phyloP scores from a whole-genome alignment of 164 flowering plant genomes.

The Vitis labrusca region DNA sequence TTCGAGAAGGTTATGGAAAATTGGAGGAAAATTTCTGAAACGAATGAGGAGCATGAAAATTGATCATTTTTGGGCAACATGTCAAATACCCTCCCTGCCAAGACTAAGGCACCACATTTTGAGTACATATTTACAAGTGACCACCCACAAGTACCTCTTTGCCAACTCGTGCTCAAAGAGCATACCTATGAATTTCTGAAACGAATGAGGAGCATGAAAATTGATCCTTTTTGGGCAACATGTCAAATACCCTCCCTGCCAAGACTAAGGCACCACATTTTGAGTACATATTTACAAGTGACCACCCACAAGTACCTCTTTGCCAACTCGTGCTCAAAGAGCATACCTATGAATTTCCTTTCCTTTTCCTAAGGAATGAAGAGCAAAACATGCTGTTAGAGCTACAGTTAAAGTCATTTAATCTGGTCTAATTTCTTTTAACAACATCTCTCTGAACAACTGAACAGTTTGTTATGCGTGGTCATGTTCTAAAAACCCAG shows the following conservation, averaged over 20 bases:
- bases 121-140: no score
- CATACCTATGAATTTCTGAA: no score
- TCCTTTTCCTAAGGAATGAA: conserved; percentile 39
- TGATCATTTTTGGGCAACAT: no score
- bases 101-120: no score
- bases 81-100: no score
- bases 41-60: no score
- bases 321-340: conserved; percentile 44
- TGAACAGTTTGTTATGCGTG: conserved; percentile 41
- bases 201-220: conserved; percentile 64
- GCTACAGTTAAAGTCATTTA: conserved; percentile 39
- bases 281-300: conserved; percentile 72
- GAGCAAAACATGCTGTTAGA: conserved; percentile 52
- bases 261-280: conserved; percentile 48
- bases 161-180: no score
- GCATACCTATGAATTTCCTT: conserved; percentile 73
- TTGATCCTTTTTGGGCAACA: conserved; percentile 51
- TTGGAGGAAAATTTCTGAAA: no score
- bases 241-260: conserved; percentile 50
- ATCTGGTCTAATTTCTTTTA: conserved; percentile 44
- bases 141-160: no score
- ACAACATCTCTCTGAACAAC: conserved; percentile 55
- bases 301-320: conserved; percentile 31
- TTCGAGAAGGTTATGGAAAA: background rate
- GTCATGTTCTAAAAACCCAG: conserved; percentile 72